A percentile compares a stretch with the other conserved stretches of the same genome.
Conservation (phyloP, 148 eudicot genomes). For the Rhododendron molle region DNA sequence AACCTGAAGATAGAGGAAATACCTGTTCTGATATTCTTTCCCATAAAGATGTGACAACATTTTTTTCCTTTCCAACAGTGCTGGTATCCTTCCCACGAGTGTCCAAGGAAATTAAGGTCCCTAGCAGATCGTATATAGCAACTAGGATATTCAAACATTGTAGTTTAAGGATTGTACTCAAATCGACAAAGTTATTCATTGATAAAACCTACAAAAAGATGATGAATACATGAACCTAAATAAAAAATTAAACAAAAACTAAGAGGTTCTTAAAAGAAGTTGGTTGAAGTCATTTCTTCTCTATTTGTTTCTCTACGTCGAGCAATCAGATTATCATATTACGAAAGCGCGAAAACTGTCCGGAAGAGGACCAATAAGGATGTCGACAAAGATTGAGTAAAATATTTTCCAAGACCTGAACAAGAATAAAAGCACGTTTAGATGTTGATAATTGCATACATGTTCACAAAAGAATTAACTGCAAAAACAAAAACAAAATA, state of each 20-base stretch:
- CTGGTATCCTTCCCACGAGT: conserved; percentile 24
- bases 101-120: conserved; percentile 37
- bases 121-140: conserved; percentile 43
- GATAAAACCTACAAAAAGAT: conserved; percentile 46
- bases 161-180: conserved; percentile 41
- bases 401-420: conserved; percentile 53
- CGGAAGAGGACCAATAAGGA: conserved; percentile 62
- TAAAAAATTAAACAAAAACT: background rate
- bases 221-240: background rate
- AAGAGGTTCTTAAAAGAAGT: background rate
- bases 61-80: conserved; percentile 26
- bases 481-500: background rate
- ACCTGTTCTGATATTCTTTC: conserved; percentile 64
- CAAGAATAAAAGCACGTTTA: background rate
- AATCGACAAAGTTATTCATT: conserved; percentile 46
- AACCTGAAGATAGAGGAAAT: background rate
- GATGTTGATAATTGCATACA: background rate
- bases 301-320: background rate
- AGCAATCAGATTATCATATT: conserved; percentile 14
- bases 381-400: conserved; percentile 65
- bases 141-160: conserved; percentile 41
- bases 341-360: conserved; percentile 60
- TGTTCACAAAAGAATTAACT: background rate
- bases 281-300: background rate
- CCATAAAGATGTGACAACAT: conserved; percentile 16